Percentiles rank a stretch among this genome's conserved stretches.
Evolutionary conservation across 768 basidiomycete species (phyloP).

Genomic region (Naganishia antarctica): DNA sequence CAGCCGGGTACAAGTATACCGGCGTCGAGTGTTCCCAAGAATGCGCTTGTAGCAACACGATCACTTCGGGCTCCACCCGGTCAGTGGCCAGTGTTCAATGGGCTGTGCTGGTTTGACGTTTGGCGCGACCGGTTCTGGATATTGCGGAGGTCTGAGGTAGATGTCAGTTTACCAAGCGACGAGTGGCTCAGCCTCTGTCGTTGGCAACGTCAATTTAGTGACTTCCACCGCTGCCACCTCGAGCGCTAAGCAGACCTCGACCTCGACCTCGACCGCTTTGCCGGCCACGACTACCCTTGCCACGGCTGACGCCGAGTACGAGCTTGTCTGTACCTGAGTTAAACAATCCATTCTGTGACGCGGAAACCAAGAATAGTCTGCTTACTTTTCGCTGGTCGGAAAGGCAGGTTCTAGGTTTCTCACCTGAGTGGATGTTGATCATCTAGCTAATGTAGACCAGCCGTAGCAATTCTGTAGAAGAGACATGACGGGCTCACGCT

Average conservation of each 20-base stretch:
- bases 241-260: neutral
- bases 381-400: too few relatives aligned
- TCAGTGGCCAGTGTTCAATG: slow-evolving; percentile 37
- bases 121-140: slow-evolving; percentile 46
- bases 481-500: too few relatives aligned
- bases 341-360: neutral
- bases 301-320: neutral
- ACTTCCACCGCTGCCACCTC: neutral
- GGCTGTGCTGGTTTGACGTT: slow-evolving; percentile 41
- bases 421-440: neutral
- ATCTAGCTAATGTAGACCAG: too few relatives aligned
- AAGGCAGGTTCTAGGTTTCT: too few relatives aligned
- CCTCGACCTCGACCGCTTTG: neutral
- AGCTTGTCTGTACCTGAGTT: slow-evolving; percentile 2
- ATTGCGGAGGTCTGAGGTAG: slow-evolving; percentile 20
- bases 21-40: slow-evolving; percentile 29
- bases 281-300: slow-evolving; percentile 10
- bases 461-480: too few relatives aligned
- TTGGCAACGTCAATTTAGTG: slow-evolving; percentile 17
- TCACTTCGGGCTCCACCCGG: slow-evolving; percentile 55
- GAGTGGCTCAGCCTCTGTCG: slow-evolving; percentile 20
- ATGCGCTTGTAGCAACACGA: slow-evolving; percentile 56
- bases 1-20: slow-evolving; percentile 53
- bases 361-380: neutral
- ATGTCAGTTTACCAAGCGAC: slow-evolving; percentile 44